phyloP scores from a whole-genome alignment of 75 land plant species.

The Selaginella moellendorffii region DNA sequence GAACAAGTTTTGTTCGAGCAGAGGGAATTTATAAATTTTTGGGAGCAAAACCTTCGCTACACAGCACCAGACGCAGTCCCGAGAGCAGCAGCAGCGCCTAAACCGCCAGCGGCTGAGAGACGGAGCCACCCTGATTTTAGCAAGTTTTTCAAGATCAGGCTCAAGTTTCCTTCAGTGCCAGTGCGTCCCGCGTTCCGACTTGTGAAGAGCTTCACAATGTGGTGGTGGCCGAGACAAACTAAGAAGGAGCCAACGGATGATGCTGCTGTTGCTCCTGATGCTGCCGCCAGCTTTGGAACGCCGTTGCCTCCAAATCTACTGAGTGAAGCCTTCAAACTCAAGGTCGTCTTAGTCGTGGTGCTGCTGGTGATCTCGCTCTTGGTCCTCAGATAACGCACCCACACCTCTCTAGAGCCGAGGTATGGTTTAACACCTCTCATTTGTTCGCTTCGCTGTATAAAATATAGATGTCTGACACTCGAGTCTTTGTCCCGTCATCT shows the following conservation, averaged over 20 bases:
- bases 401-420: neutral
- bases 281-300: neutral
- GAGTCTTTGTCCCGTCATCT: too few relatives aligned
- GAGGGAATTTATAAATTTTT: neutral
- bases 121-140: neutral
- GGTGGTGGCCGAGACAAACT: too few relatives aligned
- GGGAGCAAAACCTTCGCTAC: neutral
- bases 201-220: too few relatives aligned
- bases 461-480: neutral
- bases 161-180: too few relatives aligned
- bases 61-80: neutral
- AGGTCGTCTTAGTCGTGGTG: neutral
- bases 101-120: neutral
- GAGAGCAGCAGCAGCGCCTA: neutral
- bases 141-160: too few relatives aligned
- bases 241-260: neutral
- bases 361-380: neutral
- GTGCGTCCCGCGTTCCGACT: too few relatives aligned
- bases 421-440: neutral
- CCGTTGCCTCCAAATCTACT: neutral
- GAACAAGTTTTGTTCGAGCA: neutral
- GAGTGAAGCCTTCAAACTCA: neutral
- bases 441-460: neutral
- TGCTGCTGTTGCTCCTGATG: neutral
- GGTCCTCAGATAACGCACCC: neutral